Evolutionary conservation across 805 yeast genomes (phyloP), one percentile per base, ranked within the genome.

Genomic region (Clavispora phyllophila): DNA sequence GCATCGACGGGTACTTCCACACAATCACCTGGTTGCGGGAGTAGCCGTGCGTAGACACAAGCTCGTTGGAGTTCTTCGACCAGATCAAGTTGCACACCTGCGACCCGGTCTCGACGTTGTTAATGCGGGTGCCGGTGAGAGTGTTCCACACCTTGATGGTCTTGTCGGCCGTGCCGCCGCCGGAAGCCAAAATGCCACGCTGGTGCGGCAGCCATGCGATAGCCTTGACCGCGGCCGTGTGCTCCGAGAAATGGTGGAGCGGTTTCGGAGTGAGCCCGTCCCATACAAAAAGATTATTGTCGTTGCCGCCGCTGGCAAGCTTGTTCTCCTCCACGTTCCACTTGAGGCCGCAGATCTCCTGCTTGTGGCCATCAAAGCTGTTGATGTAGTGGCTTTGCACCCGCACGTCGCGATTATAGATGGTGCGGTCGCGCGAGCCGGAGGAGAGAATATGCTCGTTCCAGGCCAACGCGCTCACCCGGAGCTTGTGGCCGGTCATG

Each of bases 201-300:
- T 88, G 96, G 59, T 93, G 98, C 2, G 99, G 98, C 1, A 95
- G 86, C 99, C 99, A 93, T 2, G 96, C 87, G 41, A 93, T 75
- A 0, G 98, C 99, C 64, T 93, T 93, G 3, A 93, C 95, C 0
- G 99, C 99, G 1, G 98, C 97, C 14, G 78, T 79, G 61, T 93
- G 98, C 49, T 88, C 96, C 2, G 74, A 70, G 54, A 89, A 84
- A 45, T 73, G 82, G 57, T 82, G 77, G 23, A 87, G 61, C 2
- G 99, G 97, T 41, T 72, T 72, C 4, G 75, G 60, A 41, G 75
- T 76, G 36, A 81, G 61, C 1, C 93, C 96, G 58, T 88, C 96
- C 93, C 97, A 93, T 9, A 93, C 84, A 50, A 78, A 75, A 19
- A 93, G 72, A 54, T 78, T 78, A 60, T 93, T 93, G 64, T 93